Conservation (phyloP, 1,284 basidiomycete genomes). For the Boletus semigastroideus region DNA sequence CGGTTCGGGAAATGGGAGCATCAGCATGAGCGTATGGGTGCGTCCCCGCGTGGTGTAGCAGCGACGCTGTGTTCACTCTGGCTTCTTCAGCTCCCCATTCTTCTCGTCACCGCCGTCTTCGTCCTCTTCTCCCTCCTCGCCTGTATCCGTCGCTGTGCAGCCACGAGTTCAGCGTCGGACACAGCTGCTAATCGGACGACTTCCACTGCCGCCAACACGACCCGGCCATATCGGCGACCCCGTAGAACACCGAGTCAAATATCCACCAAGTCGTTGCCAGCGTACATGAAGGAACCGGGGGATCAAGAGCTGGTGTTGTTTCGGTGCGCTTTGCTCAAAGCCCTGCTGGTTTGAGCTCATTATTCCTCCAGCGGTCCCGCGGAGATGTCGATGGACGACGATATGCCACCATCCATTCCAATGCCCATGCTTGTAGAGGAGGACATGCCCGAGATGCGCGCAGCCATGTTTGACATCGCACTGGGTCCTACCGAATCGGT, state of each 20-base stretch:
- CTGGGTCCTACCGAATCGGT: constrained; percentile 25
- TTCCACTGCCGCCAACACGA: not conserved
- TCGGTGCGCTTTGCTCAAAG: constrained; percentile 40
- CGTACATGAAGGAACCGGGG: constrained; percentile 77
- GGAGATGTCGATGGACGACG: constrained; percentile 38
- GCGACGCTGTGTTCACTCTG: constrained; percentile 3
- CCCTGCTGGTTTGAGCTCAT: not conserved
- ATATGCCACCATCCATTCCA: constrained; percentile 15
- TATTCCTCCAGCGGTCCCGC: constrained; percentile 35
- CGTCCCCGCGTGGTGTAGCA: constrained; percentile 7
- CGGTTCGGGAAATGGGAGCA: not conserved
- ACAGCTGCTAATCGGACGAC: not conserved
- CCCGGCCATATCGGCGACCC: constrained; percentile 45
- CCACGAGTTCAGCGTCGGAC: not conserved
- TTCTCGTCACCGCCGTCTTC: constrained; percentile 25
- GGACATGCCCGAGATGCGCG: constrained; percentile 12
- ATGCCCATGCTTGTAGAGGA: constrained; percentile 39
- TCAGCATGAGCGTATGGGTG: constrained; percentile 27
- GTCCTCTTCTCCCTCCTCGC: constrained; percentile 21
- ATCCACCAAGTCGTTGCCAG: constrained; percentile 69
- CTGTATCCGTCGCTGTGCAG: constrained; percentile 21
- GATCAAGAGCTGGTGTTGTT: constrained; percentile 75
- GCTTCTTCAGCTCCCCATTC: constrained; percentile 24
- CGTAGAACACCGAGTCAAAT: constrained; percentile 61
- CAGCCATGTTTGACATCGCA: constrained; percentile 15